A percentile compares a stretch with the other conserved stretches of the same genome.
Conservation (phyloP, 2,329 filamentous ascomycete genomes). For the Hypoxylon sp. region DNA sequence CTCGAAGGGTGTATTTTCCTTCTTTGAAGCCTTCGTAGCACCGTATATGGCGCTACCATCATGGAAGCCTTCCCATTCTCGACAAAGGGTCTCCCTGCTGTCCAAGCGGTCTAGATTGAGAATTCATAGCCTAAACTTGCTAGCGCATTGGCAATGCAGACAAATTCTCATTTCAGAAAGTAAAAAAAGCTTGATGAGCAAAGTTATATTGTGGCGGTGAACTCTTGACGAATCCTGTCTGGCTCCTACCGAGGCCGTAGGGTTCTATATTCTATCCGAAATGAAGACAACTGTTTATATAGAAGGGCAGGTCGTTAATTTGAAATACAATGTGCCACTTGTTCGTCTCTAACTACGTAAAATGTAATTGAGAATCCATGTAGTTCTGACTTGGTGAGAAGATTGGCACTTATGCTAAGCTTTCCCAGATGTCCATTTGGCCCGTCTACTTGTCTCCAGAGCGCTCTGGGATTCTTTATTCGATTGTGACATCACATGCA, state of each 20-base stretch:
- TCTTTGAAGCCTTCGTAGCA: slow-evolving; percentile 6
- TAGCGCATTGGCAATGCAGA: not conserved
- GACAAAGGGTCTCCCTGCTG: slow-evolving; percentile 12
- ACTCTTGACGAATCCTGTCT: slow-evolving; percentile 4
- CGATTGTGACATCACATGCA: slow-evolving; percentile 7
- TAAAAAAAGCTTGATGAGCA: not conserved
- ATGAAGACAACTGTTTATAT: slow-evolving; percentile 1
- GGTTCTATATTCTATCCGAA: not conserved
- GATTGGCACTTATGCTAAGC: not conserved
- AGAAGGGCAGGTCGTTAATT: not conserved
- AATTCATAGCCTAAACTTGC: slow-evolving; percentile 32
- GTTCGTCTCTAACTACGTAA: not conserved
- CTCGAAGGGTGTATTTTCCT: not conserved
- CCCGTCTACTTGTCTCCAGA: not conserved
- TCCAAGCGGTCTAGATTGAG: slow-evolving; percentile 4
- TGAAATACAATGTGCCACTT: not conserved
- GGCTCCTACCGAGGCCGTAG: not conserved
- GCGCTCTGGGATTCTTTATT: not conserved
- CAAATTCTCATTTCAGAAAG: not conserved
- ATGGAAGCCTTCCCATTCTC: slow-evolving; percentile 18
- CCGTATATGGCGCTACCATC: slow-evolving; percentile 23
- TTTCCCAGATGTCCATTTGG: slow-evolving; percentile 5
- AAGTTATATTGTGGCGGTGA: not conserved
- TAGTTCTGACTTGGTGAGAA: not conserved
- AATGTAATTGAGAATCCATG: not conserved